These are phyloP conservation scores for Eucalyptus erythrocorys DNA, from an alignment of 345 rosid genomes.

Conservation along the genomic window DNA sequence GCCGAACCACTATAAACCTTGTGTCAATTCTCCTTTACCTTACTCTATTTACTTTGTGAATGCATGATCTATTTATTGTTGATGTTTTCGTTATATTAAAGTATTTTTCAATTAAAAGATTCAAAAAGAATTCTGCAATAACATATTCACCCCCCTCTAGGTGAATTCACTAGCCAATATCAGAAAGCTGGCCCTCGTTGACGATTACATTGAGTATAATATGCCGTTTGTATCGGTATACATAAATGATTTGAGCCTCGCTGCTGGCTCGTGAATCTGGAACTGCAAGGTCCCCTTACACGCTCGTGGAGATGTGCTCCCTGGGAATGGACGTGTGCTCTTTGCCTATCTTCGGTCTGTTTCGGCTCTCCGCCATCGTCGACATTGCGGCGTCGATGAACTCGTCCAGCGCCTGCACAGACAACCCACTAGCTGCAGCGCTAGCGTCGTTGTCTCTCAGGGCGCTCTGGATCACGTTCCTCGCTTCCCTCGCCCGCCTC, in stretches of 20 bases:
- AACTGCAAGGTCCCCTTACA: not conserved
- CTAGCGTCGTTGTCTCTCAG: not conserved
- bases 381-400: slow-evolving; percentile 15
- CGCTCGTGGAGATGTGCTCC: not conserved
- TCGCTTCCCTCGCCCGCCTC: slow-evolving; percentile 21
- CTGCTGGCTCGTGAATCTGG: not conserved
- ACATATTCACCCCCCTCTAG: too few relatives aligned
- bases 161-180: too few relatives aligned
- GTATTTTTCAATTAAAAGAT: too few relatives aligned
- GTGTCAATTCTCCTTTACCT: too few relatives aligned
- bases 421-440: not conserved
- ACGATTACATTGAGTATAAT: not conserved
- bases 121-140: too few relatives aligned
- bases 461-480: slow-evolving; percentile 19
- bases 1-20: too few relatives aligned
- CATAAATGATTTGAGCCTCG: not conserved
- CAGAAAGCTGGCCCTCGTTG: not conserved
- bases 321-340: not conserved
- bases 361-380: not conserved
- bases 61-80: too few relatives aligned
- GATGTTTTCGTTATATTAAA: too few relatives aligned
- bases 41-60: too few relatives aligned
- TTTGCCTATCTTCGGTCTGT: not conserved
- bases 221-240: not conserved
- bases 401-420: slow-evolving; percentile 15